phyloP scores from a whole-genome alignment of 257 asterid species.

The Solanum bukasovii region DNA sequence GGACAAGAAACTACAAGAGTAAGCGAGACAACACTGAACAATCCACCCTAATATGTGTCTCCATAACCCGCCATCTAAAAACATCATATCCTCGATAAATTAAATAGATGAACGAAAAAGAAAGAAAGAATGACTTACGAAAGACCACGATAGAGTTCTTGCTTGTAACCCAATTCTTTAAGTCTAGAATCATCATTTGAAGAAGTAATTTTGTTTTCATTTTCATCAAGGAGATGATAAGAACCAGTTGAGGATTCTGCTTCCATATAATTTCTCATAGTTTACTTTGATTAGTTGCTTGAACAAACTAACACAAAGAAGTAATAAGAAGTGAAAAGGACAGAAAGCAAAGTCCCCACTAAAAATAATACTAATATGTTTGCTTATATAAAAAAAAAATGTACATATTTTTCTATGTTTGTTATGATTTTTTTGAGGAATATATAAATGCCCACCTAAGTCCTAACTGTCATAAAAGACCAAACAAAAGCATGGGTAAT shows the following conservation, averaged over 20 bases:
- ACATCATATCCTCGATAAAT: neutral
- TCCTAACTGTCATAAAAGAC: neutral
- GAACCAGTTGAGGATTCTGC: neutral
- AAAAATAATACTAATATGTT: neutral
- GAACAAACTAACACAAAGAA: neutral
- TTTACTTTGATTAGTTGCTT: neutral
- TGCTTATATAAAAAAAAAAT: no score
- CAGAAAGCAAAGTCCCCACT: neutral
- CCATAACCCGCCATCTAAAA: accelerated
- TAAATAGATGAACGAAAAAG: neutral
- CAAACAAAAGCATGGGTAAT: neutral
- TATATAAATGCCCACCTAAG: neutral
- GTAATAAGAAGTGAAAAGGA: neutral
- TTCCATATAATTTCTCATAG: neutral
- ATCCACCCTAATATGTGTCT: neutral
- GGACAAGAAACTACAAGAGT: neutral
- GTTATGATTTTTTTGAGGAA: neutral
- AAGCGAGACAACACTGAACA: neutral
- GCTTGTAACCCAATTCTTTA: constrained; percentile 52
- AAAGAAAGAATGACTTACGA: constrained; percentile 26
- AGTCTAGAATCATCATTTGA: constrained; percentile 21
- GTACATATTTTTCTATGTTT: neutral
- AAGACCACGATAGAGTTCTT: constrained; percentile 51
- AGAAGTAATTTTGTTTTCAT: neutral
- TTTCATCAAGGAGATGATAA: neutral